These are phyloP conservation scores for Camelina hispida DNA, from an alignment of 345 rosid species.

Conservation along the genomic window DNA sequence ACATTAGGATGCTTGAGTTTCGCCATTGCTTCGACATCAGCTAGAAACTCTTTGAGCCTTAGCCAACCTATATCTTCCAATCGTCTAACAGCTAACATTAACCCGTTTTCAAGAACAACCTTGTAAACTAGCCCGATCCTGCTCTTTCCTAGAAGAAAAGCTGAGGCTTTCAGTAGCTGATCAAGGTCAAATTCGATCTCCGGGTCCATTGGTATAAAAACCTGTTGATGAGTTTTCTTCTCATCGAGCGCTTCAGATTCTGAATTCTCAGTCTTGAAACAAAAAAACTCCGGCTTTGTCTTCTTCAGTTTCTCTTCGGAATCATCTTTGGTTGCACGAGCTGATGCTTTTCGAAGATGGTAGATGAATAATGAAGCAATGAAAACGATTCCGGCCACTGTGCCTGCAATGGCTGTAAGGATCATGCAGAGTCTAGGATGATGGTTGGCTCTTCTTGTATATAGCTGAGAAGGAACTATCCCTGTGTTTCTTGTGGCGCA, in stretches of 20 bases:
- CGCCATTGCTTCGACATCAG: constrained; percentile 83
- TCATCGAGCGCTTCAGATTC: constrained; percentile 53
- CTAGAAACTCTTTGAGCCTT: constrained; percentile 82
- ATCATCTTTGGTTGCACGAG: constrained; percentile 33
- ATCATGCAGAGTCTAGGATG: constrained; percentile 20
- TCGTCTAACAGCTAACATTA: constrained; percentile 75
- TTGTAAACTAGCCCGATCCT: constrained; percentile 82
- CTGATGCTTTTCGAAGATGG: constrained; percentile 48
- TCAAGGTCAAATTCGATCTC: constrained; percentile 74
- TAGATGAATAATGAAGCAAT: constrained; percentile 55
- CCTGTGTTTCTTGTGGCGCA: constrained; percentile 45
- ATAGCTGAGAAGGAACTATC: constrained; percentile 37
- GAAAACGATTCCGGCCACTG: constrained; percentile 56
- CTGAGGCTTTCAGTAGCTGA: constrained; percentile 84
- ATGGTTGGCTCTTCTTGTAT: constrained; percentile 33
- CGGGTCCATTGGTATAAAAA: constrained; percentile 67
- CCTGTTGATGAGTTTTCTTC: constrained; percentile 59
- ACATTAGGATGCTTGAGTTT: constrained; percentile 83
- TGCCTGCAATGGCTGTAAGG: constrained; percentile 26
- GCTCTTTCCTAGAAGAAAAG: constrained; percentile 90
- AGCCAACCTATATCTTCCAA: constrained; percentile 74
- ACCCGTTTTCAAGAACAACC: constrained; percentile 79
- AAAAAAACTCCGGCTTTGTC: constrained; percentile 55
- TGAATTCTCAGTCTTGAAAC: constrained; percentile 55
- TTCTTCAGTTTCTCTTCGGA: constrained; percentile 51